A percentile compares a stretch with the other conserved stretches of the same genome.
phyloP scores from a whole-genome alignment of 2,329 filamentous ascomycete species.

The Phyllosticta paracitricarpa region DNA sequence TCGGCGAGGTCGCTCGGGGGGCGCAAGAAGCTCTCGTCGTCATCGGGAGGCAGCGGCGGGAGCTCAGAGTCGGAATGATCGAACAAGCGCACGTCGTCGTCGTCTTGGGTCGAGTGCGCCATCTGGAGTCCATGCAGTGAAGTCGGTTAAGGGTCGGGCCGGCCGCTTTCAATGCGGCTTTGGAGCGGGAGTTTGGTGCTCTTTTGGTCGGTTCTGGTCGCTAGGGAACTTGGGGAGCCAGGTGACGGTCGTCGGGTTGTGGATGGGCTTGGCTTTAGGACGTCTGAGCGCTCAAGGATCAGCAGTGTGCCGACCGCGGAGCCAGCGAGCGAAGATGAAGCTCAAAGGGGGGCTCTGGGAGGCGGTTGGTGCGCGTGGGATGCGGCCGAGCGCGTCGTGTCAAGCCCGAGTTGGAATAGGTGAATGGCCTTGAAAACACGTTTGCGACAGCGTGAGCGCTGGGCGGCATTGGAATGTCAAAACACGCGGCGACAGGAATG shows the following conservation, averaged over 20 bases:
- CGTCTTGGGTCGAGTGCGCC: constrained; percentile 19
- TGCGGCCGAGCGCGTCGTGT: constrained; percentile 1
- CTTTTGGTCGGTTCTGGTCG: background rate
- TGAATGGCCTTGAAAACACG: background rate
- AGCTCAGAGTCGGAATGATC: constrained; percentile 29
- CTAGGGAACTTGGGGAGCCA: background rate
- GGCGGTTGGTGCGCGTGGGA: constrained; percentile 1
- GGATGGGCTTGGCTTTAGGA: background rate
- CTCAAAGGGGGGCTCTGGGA: constrained; percentile 7
- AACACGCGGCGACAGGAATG: background rate
- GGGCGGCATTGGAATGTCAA: background rate
- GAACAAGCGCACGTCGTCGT: constrained; percentile 24
- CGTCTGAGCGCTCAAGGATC: constrained; percentile 7
- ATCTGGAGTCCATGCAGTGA: constrained; percentile 15
- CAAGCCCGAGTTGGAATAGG: background rate
- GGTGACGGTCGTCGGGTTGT: background rate
- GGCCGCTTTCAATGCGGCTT: background rate
- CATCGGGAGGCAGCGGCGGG: constrained; percentile 30
- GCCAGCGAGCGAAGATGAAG: background rate
- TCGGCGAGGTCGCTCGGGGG: constrained; percentile 17
- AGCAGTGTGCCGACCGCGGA: constrained; percentile 9
- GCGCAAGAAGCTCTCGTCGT: constrained; percentile 30
- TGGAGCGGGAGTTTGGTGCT: background rate
- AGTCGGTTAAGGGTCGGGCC: background rate
- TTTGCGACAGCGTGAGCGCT: background rate